Evolutionary conservation across 2,329 filamentous ascomycete species (phyloP).

Genomic region (Talaromyces marneffei): DNA sequence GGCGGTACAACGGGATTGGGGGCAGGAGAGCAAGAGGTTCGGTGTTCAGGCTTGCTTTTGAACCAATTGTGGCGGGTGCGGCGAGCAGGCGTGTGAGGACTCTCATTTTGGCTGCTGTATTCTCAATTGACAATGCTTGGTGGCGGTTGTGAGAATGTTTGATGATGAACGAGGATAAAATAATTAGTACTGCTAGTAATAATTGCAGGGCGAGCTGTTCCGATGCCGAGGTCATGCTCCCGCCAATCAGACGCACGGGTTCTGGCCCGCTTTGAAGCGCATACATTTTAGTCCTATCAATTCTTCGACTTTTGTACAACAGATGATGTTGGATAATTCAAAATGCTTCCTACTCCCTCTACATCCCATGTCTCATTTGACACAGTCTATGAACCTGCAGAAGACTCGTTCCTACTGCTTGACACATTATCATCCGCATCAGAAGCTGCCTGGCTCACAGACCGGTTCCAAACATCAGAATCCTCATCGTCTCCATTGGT

Average conservation of each 20-base stretch:
- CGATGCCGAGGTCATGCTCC: conserved; percentile 14
- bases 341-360: conserved; percentile 87
- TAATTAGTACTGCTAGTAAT: no score
- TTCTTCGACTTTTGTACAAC: not conserved
- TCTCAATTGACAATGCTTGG: not conserved
- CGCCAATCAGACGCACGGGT: conserved; percentile 16
- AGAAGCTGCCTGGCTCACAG: conserved; percentile 63
- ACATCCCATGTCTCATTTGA: conserved; percentile 87
- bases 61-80: conserved; percentile 34
- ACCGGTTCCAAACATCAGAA: conserved; percentile 48
- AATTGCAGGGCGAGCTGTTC: not conserved
- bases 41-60: conserved; percentile 38
- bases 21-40: conserved; percentile 67
- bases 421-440: conserved; percentile 73
- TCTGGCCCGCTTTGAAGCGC: not conserved
- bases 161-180: not conserved
- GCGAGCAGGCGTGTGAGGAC: conserved; percentile 35
- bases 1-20: conserved; percentile 82
- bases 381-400: conserved; percentile 87
- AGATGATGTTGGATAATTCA: conserved; percentile 5
- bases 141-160: not conserved
- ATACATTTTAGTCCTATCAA: not conserved
- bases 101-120: conserved; percentile 28
- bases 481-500: conserved; percentile 49
- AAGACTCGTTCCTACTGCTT: conserved; percentile 90